phyloP scores from a whole-genome alignment of 108 stramenopile genomes.

The Asterionellopsis glacialis region DNA sequence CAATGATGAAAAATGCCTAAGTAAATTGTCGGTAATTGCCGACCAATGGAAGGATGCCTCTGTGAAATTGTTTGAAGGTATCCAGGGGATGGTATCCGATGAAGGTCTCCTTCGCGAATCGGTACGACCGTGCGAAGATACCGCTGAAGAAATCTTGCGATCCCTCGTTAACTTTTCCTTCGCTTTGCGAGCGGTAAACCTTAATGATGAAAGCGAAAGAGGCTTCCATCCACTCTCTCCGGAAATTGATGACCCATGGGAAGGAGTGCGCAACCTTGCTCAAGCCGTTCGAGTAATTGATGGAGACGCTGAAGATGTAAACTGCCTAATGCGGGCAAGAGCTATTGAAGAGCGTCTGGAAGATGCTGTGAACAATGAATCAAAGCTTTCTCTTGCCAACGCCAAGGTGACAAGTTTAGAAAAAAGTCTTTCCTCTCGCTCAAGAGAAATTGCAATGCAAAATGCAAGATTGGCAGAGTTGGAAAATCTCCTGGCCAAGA shows the following conservation, averaged over 20 bases:
- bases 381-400: constrained; percentile 53
- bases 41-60: constrained; percentile 24
- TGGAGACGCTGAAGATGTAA: constrained; percentile 72
- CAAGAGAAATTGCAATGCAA: constrained; percentile 74
- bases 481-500: constrained; percentile 59
- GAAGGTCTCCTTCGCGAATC: constrained; percentile 21
- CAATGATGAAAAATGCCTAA: constrained; percentile 24
- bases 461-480: constrained; percentile 64
- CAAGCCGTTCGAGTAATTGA: constrained; percentile 46
- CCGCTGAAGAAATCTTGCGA: constrained; percentile 26
- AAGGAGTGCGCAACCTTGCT: constrained; percentile 55
- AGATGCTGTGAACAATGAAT: constrained; percentile 60
- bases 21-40: constrained; percentile 7
- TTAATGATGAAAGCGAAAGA: constrained; percentile 32
- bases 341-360: constrained; percentile 49
- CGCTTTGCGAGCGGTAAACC: constrained; percentile 35
- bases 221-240: constrained; percentile 66
- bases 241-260: constrained; percentile 73
- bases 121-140: constrained; percentile 21
- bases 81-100: constrained; percentile 24
- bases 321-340: constrained; percentile 58
- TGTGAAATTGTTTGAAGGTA: constrained; percentile 25
- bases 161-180: constrained; percentile 34
- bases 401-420: constrained; percentile 60
- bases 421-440: constrained; percentile 62